Evolutionary conservation across 2,329 filamentous ascomycete genomes (phyloP).

Genomic region (Cryoendolithus antarcticus): DNA sequence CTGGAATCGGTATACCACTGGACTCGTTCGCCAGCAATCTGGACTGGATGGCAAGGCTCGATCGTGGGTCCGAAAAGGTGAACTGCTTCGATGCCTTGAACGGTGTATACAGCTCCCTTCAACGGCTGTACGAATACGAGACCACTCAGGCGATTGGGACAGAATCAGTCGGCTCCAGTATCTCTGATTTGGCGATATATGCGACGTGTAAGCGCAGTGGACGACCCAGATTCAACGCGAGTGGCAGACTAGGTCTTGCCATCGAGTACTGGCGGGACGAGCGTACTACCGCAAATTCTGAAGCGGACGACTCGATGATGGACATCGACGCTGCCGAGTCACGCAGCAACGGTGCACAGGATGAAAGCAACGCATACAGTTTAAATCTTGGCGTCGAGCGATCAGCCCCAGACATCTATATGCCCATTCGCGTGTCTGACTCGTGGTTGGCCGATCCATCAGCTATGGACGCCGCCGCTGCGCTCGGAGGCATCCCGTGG

Average conservation of each 20-base stretch:
- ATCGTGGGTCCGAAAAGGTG: conserved; percentile 56
- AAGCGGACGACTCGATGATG: conserved; percentile 25
- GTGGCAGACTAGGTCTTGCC: conserved; percentile 54
- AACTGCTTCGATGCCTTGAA: conserved; percentile 68
- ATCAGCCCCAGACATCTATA: conserved; percentile 35
- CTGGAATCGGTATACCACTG: conserved; percentile 24
- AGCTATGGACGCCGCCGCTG: conserved; percentile 51
- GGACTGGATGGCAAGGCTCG: conserved; percentile 54
- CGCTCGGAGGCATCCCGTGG: conserved; percentile 43
- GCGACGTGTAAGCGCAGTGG: conserved; percentile 61
- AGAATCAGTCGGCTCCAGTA: neutral
- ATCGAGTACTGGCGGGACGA: conserved; percentile 58
- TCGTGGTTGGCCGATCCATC: conserved; percentile 60
- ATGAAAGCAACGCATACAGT: neutral
- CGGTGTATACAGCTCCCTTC: conserved; percentile 59
- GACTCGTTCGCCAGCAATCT: conserved; percentile 61
- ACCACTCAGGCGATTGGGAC: no score
- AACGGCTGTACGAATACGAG: conserved; percentile 60
- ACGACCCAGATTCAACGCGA: conserved; percentile 56
- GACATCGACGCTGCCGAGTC: conserved; percentile 16
- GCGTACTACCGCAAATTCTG: conserved; percentile 12
- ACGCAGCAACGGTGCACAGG: no score
- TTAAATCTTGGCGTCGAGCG: conserved; percentile 54
- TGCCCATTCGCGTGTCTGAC: conserved; percentile 57
- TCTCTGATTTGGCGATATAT: conserved; percentile 22